These are phyloP conservation scores for Alternaria postmessia DNA, from an alignment of 2,329 filamentous ascomycete genomes.

Conservation along the genomic window DNA sequence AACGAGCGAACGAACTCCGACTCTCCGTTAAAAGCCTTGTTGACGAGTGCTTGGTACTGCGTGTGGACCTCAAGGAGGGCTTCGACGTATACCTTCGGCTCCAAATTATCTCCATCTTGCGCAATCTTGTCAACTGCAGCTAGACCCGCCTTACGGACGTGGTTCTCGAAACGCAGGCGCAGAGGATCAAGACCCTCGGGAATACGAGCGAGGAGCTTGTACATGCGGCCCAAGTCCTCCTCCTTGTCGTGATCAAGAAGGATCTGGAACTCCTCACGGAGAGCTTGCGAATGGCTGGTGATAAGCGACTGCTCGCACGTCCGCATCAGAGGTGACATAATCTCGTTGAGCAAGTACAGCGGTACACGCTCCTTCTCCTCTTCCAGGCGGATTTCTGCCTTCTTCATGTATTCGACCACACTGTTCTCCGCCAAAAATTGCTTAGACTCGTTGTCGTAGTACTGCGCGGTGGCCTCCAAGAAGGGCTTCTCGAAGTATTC, in stretches of 20 bases:
- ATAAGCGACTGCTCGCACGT: constrained; percentile 90
- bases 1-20: constrained; percentile 95
- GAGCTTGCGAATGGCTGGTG: constrained; percentile 81
- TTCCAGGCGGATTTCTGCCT: constrained; percentile 85
- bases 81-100: constrained; percentile 97
- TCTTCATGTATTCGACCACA: constrained; percentile 99
- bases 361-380: constrained; percentile 95
- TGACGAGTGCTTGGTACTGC: constrained; percentile 89
- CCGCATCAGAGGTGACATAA: constrained; percentile 82
- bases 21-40: constrained; percentile 91
- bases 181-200: constrained; percentile 91
- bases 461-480: constrained; percentile 80
- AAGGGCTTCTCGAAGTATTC: constrained; percentile 93
- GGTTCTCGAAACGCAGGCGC: constrained; percentile 84
- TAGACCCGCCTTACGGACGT: constrained; percentile 89
- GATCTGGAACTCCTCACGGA: constrained; percentile 94
- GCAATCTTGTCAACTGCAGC: constrained; percentile 91
- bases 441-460: constrained; percentile 92
- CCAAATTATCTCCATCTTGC: constrained; percentile 84
- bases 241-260: constrained; percentile 93
- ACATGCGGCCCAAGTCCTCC: constrained; percentile 97
- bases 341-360: constrained; percentile 91
- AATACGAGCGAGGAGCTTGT: constrained; percentile 86
- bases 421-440: constrained; percentile 96
- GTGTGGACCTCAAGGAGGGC: constrained; percentile 93